Base-by-base conservation (phyloP, 805 yeast species). In the Candida ficus region DNA sequence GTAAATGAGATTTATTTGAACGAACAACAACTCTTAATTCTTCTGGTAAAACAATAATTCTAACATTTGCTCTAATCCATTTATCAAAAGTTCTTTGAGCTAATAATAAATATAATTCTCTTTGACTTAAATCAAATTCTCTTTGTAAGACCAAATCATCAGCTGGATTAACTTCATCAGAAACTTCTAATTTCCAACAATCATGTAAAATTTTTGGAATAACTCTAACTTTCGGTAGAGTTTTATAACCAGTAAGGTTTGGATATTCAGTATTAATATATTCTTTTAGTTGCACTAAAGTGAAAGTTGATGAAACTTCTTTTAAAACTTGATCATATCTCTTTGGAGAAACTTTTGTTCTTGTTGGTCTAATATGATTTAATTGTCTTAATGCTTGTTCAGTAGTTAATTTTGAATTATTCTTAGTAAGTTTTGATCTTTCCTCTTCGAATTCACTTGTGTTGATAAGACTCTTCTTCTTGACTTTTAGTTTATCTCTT, bases 41-140 rank as follows among this genome's bases (percentile, higher is more conserved):
- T 16, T 44, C 46, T 2, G 56, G 49, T 1, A 41, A 29, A 18
- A 56, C 37, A 10, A 44, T 38, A n/a, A 56, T 51, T 37, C 46
- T 50, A 3, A 53, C 58, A 32, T 54, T 48, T 2, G 52, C 51
- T 34, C 57, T 45, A 11, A 48, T 42, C 61, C 61, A 55, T 13
- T 48, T 51, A 35, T 45, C 42, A 35, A 55, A 45, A 20, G 52
- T 42, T 8, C 49, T 48, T 20, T 49, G 52, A 4, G 43, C 37
- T 7, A 50, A n/a, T 7, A 56, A 21, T 5, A 56, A 14, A 29
- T 50, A 55, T 28, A 54, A 33, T 29, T 56, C 45, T 29, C 42
- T 46, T 35, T 45, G 42, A 8, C 42, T 44, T 17, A 54, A 37
- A 22, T 50, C 48, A 22, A 53, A 53, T 8, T 46, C 38, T 25